These are phyloP conservation scores for Verticillium dahliae DNA, from an alignment of 2,329 filamentous ascomycete genomes.

Conservation along the genomic window DNA sequence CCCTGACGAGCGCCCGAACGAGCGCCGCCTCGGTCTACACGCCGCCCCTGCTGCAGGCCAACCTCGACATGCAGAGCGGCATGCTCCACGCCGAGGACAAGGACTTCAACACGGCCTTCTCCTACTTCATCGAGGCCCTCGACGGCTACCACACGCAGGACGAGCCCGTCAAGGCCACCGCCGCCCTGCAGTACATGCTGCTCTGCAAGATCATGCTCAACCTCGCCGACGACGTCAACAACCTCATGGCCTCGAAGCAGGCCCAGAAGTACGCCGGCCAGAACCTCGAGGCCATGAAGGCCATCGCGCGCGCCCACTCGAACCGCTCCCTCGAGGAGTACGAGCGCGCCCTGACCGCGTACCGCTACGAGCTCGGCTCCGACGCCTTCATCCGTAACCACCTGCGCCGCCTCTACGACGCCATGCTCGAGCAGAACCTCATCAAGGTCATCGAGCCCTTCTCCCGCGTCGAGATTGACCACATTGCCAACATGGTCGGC, in stretches of 20 bases:
- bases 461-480: constrained; percentile 90
- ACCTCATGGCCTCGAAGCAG: constrained; percentile 91
- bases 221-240: constrained; percentile 89
- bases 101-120: constrained; percentile 98
- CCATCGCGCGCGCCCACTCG: constrained; percentile 88
- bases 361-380: constrained; percentile 87
- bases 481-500: constrained; percentile 96
- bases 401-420: constrained; percentile 90
- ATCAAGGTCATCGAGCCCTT: constrained; percentile 99
- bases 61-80: constrained; percentile 97
- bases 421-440: constrained; percentile 98
- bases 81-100: constrained; percentile 98
- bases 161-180: constrained; percentile 82
- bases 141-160: constrained; percentile 96
- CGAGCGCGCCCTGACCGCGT: constrained; percentile 82
- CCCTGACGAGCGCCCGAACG: constrained; percentile 87
- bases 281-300: constrained; percentile 98
- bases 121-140: constrained; percentile 98
- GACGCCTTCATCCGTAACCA: constrained; percentile 97
- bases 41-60: constrained; percentile 87
- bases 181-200: constrained; percentile 97
- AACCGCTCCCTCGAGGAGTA: constrained; percentile 97
- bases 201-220: constrained; percentile 99
- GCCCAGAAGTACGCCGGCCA: constrained; percentile 93
- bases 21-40: constrained; percentile 97